phyloP scores from a whole-genome alignment of 352 stramenopile species.

The Phytopythium ostracodes region DNA sequence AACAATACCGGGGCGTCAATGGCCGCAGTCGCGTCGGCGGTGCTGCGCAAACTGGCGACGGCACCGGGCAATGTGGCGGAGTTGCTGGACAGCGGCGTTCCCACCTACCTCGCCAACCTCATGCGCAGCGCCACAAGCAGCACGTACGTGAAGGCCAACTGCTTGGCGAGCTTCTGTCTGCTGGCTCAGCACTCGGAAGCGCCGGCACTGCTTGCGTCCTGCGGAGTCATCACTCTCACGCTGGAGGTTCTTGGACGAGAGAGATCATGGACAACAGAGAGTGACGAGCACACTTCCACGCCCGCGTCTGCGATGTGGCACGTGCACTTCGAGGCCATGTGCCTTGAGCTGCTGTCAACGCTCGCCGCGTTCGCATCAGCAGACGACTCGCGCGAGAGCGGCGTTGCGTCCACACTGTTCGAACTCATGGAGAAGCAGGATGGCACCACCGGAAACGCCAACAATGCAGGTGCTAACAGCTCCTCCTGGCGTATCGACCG shows the following conservation, averaged over 20 bases:
- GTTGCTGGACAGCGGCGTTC: constrained; percentile 50
- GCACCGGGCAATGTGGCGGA: constrained; percentile 62
- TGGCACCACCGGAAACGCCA: neutral
- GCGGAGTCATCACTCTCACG: constrained; percentile 51
- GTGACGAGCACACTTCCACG: neutral
- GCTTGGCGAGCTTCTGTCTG: constrained; percentile 60
- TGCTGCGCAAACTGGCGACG: constrained; percentile 61
- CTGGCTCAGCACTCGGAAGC: constrained; percentile 46
- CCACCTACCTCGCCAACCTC: constrained; percentile 43
- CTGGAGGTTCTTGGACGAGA: constrained; percentile 47
- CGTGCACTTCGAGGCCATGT: constrained; percentile 51
- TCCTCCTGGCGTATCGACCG: constrained; percentile 51
- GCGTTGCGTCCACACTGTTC: constrained; percentile 53
- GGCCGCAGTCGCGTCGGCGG: constrained; percentile 42
- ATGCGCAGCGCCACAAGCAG: constrained; percentile 8
- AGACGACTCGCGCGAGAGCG: constrained; percentile 47
- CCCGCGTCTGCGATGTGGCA: constrained; percentile 6
- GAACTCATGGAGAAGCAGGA: constrained; percentile 59
- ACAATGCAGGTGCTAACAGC: neutral
- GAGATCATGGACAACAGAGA: constrained; percentile 7
- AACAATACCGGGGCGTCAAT: neutral
- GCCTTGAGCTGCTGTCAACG: constrained; percentile 54
- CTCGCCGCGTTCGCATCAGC: constrained; percentile 56
- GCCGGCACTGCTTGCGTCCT: constrained; percentile 35
- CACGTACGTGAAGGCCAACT: constrained; percentile 62